Evolutionary conservation across 2,329 filamentous ascomycete genomes (phyloP), one percentile per base, ranked within the genome.

Genomic region (Coniochaeta prunicola): DNA sequence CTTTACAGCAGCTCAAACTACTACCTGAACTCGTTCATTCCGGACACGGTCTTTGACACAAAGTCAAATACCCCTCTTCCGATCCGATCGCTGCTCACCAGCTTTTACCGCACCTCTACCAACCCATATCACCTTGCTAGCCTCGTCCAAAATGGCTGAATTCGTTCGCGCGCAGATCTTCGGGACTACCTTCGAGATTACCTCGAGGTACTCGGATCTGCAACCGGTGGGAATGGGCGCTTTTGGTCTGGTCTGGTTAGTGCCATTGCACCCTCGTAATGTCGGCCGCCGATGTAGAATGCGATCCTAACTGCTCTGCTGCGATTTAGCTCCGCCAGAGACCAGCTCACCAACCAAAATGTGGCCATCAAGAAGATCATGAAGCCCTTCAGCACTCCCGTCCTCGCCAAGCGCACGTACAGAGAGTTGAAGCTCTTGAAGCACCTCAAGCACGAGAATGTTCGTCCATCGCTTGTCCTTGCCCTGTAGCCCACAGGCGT

Each of bases 311-410:
- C 53, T 10, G n/a, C n/a, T 36, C 30, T n/a, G 30, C 40, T 63
- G 67, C 40, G 28, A n/a, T 21, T 34, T 31, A 97, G 93, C 77
- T 97, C 94, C 64, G 94, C 94, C 60, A 93, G 92, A 77, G 94
- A 99, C 75, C 92, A 97, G 80, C 91, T 99, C 76, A 97, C 94
- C 61, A 90, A 85, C 73, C 92, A 97, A 76, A 92, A 92, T 76
- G 94, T 99, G 62, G 94, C 94, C 60, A 92, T 99, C 73, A 99
- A 99, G 85, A 99, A 99, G 85, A 99, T 99, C 72, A 97, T 99
- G 93, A 99, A 97, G 81, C 94, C 94, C 10, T 99, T 99, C 78
- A 97, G 92, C 82, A 99, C 94, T n/a, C 92, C 94, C 1, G 94
- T 99, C 60, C 82, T 99, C 54, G 94, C 94, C 60, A 99, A 99